Evolutionary conservation across 441 rosid genomes (phyloP).

Genomic region (Eutrema salsugineum): DNA sequence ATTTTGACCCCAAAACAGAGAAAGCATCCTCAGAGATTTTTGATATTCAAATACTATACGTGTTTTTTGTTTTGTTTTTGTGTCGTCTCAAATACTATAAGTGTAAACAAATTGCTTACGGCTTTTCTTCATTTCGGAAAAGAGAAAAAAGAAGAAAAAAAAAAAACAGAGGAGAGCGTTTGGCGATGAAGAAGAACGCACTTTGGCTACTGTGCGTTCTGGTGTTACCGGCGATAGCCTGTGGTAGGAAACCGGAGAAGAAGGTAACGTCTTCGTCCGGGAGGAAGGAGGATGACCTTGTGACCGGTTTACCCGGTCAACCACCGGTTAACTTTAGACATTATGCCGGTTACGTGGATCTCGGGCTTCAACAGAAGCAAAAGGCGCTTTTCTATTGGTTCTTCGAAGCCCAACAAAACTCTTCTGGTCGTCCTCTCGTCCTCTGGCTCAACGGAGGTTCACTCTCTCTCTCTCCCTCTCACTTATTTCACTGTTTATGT

Average conservation of each 20-base stretch:
- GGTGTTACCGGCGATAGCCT: constrained; percentile 26
- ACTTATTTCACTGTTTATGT: neutral
- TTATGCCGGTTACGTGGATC: constrained; percentile 51
- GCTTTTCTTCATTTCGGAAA: neutral
- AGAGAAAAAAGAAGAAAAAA: neutral
- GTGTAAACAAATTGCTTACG: too few relatives aligned
- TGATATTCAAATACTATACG: too few relatives aligned
- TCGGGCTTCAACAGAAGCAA: constrained; percentile 30
- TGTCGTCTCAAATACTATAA: too few relatives aligned
- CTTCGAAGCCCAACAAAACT: constrained; percentile 46
- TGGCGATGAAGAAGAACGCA: constrained; percentile 28
- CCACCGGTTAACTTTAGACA: constrained; percentile 48
- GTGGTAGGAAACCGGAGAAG: constrained; percentile 20
- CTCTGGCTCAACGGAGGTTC: constrained; percentile 83
- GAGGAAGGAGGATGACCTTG: constrained; percentile 41
- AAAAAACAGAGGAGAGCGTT: neutral
- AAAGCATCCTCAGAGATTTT: too few relatives aligned
- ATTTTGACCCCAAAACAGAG: too few relatives aligned
- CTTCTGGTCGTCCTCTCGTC: constrained; percentile 45
- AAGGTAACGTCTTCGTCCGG: constrained; percentile 8
- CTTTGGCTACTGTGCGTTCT: constrained; percentile 22
- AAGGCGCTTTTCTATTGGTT: constrained; percentile 61
- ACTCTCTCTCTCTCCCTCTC: neutral
- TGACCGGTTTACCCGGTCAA: constrained; percentile 49
- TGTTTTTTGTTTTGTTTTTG: too few relatives aligned